Evolutionary conservation across 2,329 filamentous ascomycete species (phyloP), one percentile per base, ranked within the genome.

Genomic region (Alternaria angustiovoidea): DNA sequence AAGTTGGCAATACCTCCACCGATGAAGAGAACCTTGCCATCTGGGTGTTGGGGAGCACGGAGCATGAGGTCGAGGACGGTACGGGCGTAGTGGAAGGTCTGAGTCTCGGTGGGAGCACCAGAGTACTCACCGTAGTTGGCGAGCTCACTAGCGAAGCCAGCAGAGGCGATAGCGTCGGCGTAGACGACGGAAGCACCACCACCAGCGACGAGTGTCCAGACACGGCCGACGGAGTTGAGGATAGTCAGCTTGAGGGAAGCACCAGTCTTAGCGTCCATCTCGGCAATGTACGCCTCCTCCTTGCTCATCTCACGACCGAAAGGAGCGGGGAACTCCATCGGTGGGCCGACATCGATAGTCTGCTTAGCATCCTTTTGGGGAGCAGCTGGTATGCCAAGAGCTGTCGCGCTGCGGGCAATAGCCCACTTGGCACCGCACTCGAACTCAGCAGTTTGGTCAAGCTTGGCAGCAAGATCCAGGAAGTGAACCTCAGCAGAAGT

Each of bases 51-150:
- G 60, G 95, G 94, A 57, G 94, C 91, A 71, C 95, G 92, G 73
- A 99, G 91, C 92, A 99, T 96, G 67, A 99, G 89, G 81, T 99
- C 95, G 66, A 99, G 87, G 67, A 99, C 93, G 30, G 95, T 99
- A 77, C 92, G 91, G 77, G 95, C 94, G 84, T 99, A 99, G 89
- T 98, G 94, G 89, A 92, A 99, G 63, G 95, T 98, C 84, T 99
- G 95, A 46, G 93, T 96, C 89, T 99, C 95, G 63, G 93, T 98
- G 71, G 95, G 95, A 67, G 95, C 95, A 85, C 95, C 95, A 67
- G 95, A 98, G 90, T 99, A 99, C 85, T 99, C 95, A 81, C 95
- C 95, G 80, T 99, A 99, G 89, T 99, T 99, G 85, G 95, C 95
- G 55, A 99, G 89, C 83, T 99, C 94, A 74, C 93, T 89, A 66